Percentiles rank a stretch among this genome's conserved stretches.
Conservation (phyloP, 306 rosid genomes). For the Mucuna pruriens region DNA sequence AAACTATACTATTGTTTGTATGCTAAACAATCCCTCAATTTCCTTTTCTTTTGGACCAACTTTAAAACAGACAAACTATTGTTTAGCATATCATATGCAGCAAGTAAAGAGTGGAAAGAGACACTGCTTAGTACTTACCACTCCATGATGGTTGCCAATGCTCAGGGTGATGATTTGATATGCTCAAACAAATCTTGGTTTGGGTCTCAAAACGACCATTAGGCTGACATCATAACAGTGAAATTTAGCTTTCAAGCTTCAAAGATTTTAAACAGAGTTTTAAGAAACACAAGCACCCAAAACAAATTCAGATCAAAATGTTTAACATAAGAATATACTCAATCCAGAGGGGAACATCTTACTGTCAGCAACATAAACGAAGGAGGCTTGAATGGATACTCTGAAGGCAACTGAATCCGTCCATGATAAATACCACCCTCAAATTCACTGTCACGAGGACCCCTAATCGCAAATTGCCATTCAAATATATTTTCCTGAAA, state of each 20-base stretch:
- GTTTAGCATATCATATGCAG: too few species aligned
- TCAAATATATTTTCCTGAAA: slow-evolving; percentile 92
- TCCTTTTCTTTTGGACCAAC: too few species aligned
- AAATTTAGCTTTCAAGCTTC: slow-evolving; percentile 5
- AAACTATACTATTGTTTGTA: too few species aligned
- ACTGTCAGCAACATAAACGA: slow-evolving; percentile 90
- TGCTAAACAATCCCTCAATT: too few species aligned
- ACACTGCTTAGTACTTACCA: slow-evolving; percentile 61
- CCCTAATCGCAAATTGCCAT: slow-evolving; percentile 93
- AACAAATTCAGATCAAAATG: slow-evolving; percentile 4
- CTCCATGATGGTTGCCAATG: slow-evolving; percentile 99
- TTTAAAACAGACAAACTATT: too few species aligned
- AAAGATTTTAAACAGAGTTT: neutral
- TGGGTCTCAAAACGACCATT: slow-evolving; percentile 97
- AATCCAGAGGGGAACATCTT: slow-evolving; percentile 31
- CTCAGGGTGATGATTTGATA: slow-evolving; percentile 98
- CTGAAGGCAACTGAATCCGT: slow-evolving; percentile 79
- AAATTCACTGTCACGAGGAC: slow-evolving; percentile 74
- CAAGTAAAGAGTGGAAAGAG: neutral
- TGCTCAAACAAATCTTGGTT: slow-evolving; percentile 97
- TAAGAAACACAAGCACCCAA: neutral
- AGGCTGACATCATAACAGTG: slow-evolving; percentile 59
- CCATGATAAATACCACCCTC: slow-evolving; percentile 95
- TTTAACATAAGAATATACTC: neutral
- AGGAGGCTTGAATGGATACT: slow-evolving; percentile 95